Evolutionary conservation across 768 basidiomycete species (phyloP), one percentile per base, ranked within the genome.

Genomic region (Lentinus brumalis): DNA sequence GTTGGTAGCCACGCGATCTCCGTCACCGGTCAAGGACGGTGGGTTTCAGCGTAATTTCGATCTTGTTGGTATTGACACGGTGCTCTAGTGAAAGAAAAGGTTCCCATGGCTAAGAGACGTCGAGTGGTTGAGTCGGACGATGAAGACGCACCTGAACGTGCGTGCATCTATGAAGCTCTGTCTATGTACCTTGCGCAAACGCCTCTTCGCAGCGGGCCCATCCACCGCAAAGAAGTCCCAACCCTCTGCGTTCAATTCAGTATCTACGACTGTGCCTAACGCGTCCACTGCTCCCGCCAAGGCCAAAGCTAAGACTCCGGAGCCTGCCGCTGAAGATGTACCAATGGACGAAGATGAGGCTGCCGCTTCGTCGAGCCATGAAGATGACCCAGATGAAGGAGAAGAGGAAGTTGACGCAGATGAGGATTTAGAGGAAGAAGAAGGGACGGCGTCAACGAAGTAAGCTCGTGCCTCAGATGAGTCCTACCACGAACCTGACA

Each of bases 391-490:
- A 12, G 72, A 70, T 18, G 71, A 71, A 65, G 78, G 71, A 52
- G 75, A 70, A 61, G 66, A 69, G 1, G 70, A 67, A 49, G 41
- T 59, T 11, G 80, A 63, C 18, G 49, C 39, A 11, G 62, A 80
- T 60, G 79, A 78, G 14, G 79, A 77, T 29, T 69, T 71, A 42
- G 75, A 74, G 2, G 77, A 77, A 30, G 79, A 80, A 18, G 81
- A 79, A 18, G 81, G 76, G 26, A 76, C 75, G n/a, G 86, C 87
- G 3, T 85, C 86, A 0, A 89, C 91, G 69, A 86, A 79, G 94
- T 91, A 64, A 54, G 79, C 57, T 16, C 29, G 26, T 6, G 14
- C 26, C 50, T 41, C 32, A 29, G n/a, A 14, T 35, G 8, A 16
- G 5, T 30, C 30, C 18, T 15, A 7, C n/a, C 54, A 50, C 35